Percentiles rank a stretch among this genome's conserved stretches.
These are phyloP conservation scores for Salix caprea DNA, from an alignment of 345 rosid genomes.

Conservation along the genomic window DNA sequence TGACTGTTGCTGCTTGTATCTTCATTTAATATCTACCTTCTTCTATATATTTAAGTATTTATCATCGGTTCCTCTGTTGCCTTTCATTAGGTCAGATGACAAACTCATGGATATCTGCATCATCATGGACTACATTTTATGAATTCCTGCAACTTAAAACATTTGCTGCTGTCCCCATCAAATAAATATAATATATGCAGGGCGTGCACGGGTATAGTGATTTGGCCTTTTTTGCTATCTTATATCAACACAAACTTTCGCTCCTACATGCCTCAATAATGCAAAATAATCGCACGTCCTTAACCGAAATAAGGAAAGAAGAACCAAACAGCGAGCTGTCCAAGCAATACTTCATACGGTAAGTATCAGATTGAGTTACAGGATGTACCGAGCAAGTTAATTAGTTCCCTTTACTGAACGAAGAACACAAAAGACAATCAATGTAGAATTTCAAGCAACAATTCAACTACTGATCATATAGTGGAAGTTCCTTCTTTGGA, in stretches of 20 bases:
- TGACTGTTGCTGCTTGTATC: not conserved
- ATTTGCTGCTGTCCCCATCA: constrained; percentile 20
- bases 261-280: constrained; percentile 5
- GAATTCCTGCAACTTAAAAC: not conserved
- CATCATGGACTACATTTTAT: not conserved
- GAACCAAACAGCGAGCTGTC: constrained; percentile 3
- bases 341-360: constrained; percentile 12
- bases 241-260: constrained; percentile 3
- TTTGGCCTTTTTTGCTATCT: constrained; percentile 11
- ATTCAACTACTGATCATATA: no score
- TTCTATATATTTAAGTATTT: no score
- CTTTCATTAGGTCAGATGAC: no score
- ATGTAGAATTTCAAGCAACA: not conserved
- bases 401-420: not conserved
- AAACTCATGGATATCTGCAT: not conserved
- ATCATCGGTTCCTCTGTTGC: no score
- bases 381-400: not conserved
- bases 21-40: not conserved
- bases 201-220: constrained; percentile 15
- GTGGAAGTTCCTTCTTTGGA: not conserved
- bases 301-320: constrained; percentile 17
- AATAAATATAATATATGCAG: constrained; percentile 5
- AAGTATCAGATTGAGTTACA: not conserved
- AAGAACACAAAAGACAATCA: not conserved
- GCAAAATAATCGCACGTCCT: constrained; percentile 12